These are phyloP conservation scores for Endocalyx cinctus DNA, from an alignment of 2,329 filamentous ascomycete species.

Conservation along the genomic window DNA sequence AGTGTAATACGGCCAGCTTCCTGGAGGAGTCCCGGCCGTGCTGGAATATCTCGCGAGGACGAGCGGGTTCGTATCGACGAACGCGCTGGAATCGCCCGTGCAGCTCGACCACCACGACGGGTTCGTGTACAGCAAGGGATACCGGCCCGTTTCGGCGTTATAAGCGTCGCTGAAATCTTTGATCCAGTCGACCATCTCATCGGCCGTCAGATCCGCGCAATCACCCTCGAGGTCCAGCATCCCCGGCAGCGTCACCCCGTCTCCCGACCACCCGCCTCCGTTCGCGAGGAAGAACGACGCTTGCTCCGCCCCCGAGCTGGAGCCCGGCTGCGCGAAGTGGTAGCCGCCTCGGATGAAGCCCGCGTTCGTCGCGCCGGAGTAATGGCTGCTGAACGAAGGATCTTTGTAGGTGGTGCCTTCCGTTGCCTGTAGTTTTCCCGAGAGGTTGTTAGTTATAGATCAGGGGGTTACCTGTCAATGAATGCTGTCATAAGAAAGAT, in stretches of 20 bases:
- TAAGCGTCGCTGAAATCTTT: constrained; percentile 48
- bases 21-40: constrained; percentile 39
- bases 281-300: constrained; percentile 48
- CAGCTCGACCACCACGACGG: constrained; percentile 50
- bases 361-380: constrained; percentile 40
- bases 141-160: constrained; percentile 37
- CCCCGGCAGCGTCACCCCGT: constrained; percentile 51
- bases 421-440: constrained; percentile 45
- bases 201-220: constrained; percentile 42
- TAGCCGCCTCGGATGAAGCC: constrained; percentile 52
- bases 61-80: constrained; percentile 41
- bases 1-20: constrained; percentile 47
- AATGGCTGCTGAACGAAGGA: constrained; percentile 43
- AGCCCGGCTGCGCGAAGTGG: constrained; percentile 48
- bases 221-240: constrained; percentile 52
- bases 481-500: too few relatives aligned
- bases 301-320: constrained; percentile 40
- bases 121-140: constrained; percentile 50
- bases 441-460: constrained; percentile 1
- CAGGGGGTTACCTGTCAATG: background rate
- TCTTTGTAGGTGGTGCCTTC: constrained; percentile 45
- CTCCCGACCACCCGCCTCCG: constrained; percentile 49
- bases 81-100: constrained; percentile 44
- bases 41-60: constrained; percentile 42
- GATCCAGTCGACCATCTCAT: constrained; percentile 49